phyloP scores from a whole-genome alignment of 129 eudicot genomes.

The Flaveria sonorensis region DNA sequence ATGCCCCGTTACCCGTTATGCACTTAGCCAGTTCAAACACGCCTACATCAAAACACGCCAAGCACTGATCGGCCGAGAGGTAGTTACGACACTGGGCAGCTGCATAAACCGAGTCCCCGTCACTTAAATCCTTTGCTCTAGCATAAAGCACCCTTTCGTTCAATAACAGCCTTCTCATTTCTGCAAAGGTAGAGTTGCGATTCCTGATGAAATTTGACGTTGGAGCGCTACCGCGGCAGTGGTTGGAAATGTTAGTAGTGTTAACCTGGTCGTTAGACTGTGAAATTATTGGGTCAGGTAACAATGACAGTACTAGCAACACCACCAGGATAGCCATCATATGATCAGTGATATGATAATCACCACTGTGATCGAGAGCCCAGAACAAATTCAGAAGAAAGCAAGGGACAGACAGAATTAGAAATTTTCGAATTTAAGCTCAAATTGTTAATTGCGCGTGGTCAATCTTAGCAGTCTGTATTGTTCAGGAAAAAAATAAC shows the following conservation, averaged over 20 bases:
- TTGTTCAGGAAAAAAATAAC: no score
- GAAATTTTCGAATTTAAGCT: no score
- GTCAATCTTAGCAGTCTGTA: no score
- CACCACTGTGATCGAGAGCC: no score
- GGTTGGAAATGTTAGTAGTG: slow-evolving; percentile 1
- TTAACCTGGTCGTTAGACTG: slow-evolving; percentile 18
- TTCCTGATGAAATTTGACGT: slow-evolving; percentile 38
- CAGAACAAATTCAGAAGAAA: slow-evolving; percentile 8
- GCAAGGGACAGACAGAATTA: background rate
- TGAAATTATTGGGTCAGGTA: slow-evolving; percentile 14
- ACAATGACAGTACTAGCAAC: slow-evolving; percentile 22
- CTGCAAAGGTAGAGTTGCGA: slow-evolving; percentile 47
- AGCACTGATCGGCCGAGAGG: slow-evolving; percentile 48
- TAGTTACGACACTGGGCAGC: slow-evolving; percentile 67
- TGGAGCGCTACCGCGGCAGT: no score
- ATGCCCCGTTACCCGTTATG: slow-evolving; percentile 64
- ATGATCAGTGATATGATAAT: background rate
- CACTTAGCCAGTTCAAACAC: slow-evolving; percentile 48
- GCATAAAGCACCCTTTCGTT: slow-evolving; percentile 38
- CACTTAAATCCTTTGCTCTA: slow-evolving; percentile 48
- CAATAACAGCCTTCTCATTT: slow-evolving; percentile 48
- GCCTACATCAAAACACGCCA: slow-evolving; percentile 59
- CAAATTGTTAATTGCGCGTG: no score
- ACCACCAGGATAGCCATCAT: slow-evolving; percentile 27
- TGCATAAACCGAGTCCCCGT: slow-evolving; percentile 54